A percentile compares a stretch with the other conserved stretches of the same genome.
These are phyloP conservation scores for Blastobotrys parvus DNA, from an alignment of 805 yeast species.

Conservation along the genomic window DNA sequence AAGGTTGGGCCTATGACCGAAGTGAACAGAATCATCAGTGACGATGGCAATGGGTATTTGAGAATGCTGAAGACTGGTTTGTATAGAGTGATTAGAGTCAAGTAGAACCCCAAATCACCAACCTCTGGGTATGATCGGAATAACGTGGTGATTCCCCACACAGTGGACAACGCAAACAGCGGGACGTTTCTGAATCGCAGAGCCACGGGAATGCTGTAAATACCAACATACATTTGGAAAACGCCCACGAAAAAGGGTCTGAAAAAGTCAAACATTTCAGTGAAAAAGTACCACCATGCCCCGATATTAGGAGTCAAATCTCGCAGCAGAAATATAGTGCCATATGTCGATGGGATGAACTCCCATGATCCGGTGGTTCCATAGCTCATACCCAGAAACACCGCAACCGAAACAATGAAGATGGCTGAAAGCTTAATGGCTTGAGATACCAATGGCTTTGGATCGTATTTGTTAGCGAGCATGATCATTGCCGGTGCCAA, in stretches of 20 bases:
- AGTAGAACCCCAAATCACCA: constrained; percentile 60
- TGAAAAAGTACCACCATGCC: constrained; percentile 97
- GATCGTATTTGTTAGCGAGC: constrained; percentile 5
- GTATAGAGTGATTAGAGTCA: constrained; percentile 42
- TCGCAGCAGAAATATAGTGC: constrained; percentile 42
- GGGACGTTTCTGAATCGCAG: constrained; percentile 55
- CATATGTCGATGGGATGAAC: constrained; percentile 49
- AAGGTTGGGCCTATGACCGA: constrained; percentile 76
- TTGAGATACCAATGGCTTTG: constrained; percentile 1
- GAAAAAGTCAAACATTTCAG: constrained; percentile 89
- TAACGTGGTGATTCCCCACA: constrained; percentile 48
- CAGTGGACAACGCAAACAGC: constrained; percentile 43
- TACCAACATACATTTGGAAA: constrained; percentile 65
- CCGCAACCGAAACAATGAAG: constrained; percentile 12
- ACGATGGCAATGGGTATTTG: constrained; percentile 40
- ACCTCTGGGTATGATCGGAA: constrained; percentile 82
- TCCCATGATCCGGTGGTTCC: constrained; percentile 25
- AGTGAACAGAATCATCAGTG: constrained; percentile 46
- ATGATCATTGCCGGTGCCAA: constrained; percentile 46
- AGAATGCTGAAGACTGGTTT: constrained; percentile 32
- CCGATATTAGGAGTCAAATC: constrained; percentile 88
- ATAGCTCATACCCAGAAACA: constrained; percentile 21
- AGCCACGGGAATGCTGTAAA: constrained; percentile 67
- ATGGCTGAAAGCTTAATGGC: constrained; percentile 10
- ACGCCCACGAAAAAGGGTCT: constrained; percentile 73